Percentiles rank a stretch among this genome's conserved stretches.
These are phyloP conservation scores for Tephrocybe sp. DNA, from an alignment of 768 basidiomycete species.

Conservation along the genomic window DNA sequence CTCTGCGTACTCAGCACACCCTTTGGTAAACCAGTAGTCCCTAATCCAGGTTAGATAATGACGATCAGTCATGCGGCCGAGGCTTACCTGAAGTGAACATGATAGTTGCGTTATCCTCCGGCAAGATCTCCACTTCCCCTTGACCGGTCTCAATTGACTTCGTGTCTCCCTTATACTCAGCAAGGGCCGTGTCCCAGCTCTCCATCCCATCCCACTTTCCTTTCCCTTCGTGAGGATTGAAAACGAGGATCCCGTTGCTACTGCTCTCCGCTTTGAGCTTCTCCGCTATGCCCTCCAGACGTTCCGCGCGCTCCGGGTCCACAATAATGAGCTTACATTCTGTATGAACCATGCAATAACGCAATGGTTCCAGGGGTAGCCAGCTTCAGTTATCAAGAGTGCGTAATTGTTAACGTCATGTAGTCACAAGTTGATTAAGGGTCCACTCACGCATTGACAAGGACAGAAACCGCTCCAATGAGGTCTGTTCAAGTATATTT, in stretches of 20 bases:
- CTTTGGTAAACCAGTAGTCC: slow-evolving; percentile 36
- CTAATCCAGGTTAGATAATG: slow-evolving; percentile 13
- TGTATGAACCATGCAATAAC: slow-evolving; percentile 47
- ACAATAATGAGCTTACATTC: slow-evolving; percentile 43
- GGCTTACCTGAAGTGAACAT: slow-evolving; percentile 52
- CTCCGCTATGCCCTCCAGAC: slow-evolving; percentile 26
- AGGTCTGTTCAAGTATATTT: slow-evolving; percentile 27
- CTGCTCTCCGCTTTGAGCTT: slow-evolving; percentile 30
- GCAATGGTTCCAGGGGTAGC: slow-evolving; percentile 40
- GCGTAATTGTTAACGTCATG: background rate
- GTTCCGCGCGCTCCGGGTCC: slow-evolving; percentile 45
- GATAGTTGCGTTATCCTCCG: slow-evolving; percentile 52
- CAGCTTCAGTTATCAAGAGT: slow-evolving; percentile 24
- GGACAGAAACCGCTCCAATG: slow-evolving; percentile 49
- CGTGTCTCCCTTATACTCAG: slow-evolving; percentile 30
- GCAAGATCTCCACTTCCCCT: slow-evolving; percentile 30
- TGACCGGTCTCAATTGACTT: slow-evolving; percentile 24
- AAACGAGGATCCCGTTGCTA: slow-evolving; percentile 39
- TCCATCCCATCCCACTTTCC: slow-evolving; percentile 42
- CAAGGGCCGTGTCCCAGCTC: slow-evolving; percentile 34
- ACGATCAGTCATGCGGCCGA: too few relatives aligned
- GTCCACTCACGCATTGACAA: slow-evolving; percentile 43
- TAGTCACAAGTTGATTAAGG: background rate
- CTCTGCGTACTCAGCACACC: slow-evolving; percentile 56
- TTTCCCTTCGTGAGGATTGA: slow-evolving; percentile 35